Conservation (phyloP, 2,329 filamentous ascomycete species). For the Fusarium continuum region DNA sequence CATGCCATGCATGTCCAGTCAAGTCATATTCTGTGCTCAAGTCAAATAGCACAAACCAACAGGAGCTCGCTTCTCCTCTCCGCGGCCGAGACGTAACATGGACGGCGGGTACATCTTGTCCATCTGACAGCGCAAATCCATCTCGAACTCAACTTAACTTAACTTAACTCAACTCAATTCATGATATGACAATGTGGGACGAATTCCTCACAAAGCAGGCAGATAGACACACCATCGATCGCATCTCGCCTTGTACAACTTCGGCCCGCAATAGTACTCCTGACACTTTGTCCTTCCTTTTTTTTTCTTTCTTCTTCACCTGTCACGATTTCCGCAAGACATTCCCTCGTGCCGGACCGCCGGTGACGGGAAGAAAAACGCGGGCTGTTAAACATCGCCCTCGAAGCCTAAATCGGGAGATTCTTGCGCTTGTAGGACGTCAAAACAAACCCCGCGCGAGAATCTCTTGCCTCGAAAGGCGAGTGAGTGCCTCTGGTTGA, state of each 20-base stretch:
- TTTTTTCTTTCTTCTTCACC: slow-evolving; percentile 4
- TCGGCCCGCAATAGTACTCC: slow-evolving; percentile 21
- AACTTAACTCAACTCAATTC: background rate
- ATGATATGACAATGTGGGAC: slow-evolving; percentile 15
- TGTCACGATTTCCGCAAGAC: slow-evolving; percentile 40
- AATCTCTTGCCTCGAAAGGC: background rate
- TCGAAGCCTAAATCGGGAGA: slow-evolving; percentile 36
- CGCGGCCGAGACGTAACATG: slow-evolving; percentile 3
- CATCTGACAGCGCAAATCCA: background rate
- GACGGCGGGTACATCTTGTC: slow-evolving; percentile 2
- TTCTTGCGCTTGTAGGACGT: slow-evolving; percentile 38
- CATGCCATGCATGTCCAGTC: slow-evolving; percentile 15
- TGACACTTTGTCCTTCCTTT: slow-evolving; percentile 13
- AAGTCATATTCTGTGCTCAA: background rate
- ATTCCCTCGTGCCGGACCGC: slow-evolving; percentile 34
- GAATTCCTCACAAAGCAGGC: background rate
- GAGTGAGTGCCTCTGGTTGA: background rate
- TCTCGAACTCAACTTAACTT: background rate
- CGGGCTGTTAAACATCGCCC: slow-evolving; percentile 19
- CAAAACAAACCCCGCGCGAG: background rate
- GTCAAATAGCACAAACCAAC: slow-evolving; percentile 9
- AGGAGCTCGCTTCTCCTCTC: background rate
- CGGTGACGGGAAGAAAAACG: background rate
- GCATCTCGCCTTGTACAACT: slow-evolving; percentile 28
- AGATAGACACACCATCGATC: slow-evolving; percentile 18